These are phyloP conservation scores for Syzygium aqueum DNA, from an alignment of 345 rosid genomes.

Conservation along the genomic window DNA sequence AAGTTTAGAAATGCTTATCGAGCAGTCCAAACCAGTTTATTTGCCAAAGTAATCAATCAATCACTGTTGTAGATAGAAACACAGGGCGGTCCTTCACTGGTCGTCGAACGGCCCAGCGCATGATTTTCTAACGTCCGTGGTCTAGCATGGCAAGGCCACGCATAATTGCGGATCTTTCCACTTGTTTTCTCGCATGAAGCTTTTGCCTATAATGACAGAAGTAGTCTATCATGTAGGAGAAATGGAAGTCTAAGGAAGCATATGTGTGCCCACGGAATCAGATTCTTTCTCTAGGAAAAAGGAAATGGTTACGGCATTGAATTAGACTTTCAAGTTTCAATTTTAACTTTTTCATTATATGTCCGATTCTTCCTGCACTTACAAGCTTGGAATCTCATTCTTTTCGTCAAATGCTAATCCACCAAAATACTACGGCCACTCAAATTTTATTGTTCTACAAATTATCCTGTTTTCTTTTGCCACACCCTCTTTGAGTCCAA, in stretches of 20 bases:
- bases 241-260: not conserved
- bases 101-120: not conserved
- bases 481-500: not conserved
- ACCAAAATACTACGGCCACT: constrained; percentile 1
- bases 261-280: not conserved
- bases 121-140: not conserved
- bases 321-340: not conserved
- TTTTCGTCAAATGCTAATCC: constrained; percentile 16
- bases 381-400: constrained; percentile 41
- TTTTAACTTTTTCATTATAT: not conserved
- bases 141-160: not conserved
- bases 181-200: not conserved
- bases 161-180: not conserved
- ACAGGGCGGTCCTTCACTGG: not conserved
- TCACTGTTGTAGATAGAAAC: not conserved
- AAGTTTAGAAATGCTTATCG: not conserved
- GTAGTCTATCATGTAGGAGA: not conserved
- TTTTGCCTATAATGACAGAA: not conserved
- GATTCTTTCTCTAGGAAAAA: not conserved
- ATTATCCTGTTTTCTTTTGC: constrained; percentile 2
- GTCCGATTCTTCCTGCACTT: constrained; percentile 26
- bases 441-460: not conserved
- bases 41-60: not conserved
- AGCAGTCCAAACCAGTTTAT: not conserved
- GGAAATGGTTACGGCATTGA: not conserved